A percentile compares a stretch with the other conserved stretches of the same genome.
Conservation (phyloP, 2,329 filamentous ascomycete genomes). For the Ascochyta koolunga region DNA sequence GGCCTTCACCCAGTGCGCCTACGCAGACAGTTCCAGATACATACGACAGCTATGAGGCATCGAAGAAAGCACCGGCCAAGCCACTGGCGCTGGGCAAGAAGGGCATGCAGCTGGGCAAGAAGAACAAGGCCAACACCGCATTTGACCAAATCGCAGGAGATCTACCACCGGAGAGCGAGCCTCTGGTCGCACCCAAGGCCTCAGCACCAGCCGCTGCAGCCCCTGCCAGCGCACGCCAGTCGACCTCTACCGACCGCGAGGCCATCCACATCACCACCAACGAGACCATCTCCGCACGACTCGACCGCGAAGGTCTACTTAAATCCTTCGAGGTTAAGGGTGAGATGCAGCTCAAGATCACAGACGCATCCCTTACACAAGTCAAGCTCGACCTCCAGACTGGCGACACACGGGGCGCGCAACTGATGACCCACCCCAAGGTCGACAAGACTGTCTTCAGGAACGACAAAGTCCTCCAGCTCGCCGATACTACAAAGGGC, state of each 20-base stretch:
- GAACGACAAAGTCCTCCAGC: constrained; percentile 81
- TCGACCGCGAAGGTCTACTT: constrained; percentile 85
- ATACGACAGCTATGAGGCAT: constrained; percentile 95
- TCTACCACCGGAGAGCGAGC: constrained; percentile 84
- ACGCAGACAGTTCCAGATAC: constrained; percentile 73
- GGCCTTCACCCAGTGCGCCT: constrained; percentile 81
- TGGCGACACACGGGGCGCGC: constrained; percentile 78
- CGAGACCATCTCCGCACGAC: constrained; percentile 87
- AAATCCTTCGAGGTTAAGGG: constrained; percentile 89
- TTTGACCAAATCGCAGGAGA: constrained; percentile 95
- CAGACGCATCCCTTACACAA: constrained; percentile 87
- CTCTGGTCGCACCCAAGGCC: constrained; percentile 68
- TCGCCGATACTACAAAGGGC: constrained; percentile 83
- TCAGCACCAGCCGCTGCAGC: constrained; percentile 60
- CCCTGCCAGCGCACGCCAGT: constrained; percentile 61
- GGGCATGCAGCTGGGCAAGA: constrained; percentile 99
- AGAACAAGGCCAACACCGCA: constrained; percentile 96
- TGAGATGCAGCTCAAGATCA: constrained; percentile 88
- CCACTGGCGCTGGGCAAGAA: constrained; percentile 87
- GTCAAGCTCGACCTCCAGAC: constrained; percentile 83
- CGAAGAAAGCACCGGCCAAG: constrained; percentile 85
- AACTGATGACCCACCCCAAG: constrained; percentile 95
- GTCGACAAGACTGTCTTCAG: constrained; percentile 90
- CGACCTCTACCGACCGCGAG: constrained; percentile 76
- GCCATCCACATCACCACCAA: constrained; percentile 86